A percentile compares a stretch with the other conserved stretches of the same genome.
These are phyloP conservation scores for Cymbopogon citratus DNA, from an alignment of 176 grass and related monocot genomes.

Conservation along the genomic window DNA sequence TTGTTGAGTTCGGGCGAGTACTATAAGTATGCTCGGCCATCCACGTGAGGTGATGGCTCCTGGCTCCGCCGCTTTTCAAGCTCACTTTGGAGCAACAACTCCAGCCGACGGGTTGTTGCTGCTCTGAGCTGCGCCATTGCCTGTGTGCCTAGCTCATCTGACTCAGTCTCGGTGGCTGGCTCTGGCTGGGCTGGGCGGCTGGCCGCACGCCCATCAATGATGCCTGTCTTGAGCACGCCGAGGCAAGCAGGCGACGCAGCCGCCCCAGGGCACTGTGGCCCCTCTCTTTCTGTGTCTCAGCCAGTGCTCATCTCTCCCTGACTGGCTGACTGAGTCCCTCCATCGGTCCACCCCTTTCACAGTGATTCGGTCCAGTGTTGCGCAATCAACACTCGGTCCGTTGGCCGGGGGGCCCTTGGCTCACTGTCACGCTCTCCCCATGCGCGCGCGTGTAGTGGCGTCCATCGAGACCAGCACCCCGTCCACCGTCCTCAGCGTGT, in stretches of 20 bases:
- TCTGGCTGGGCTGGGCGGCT: background rate
- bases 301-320: background rate
- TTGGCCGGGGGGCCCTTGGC: background rate
- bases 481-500: background rate
- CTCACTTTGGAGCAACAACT: too few relatives aligned
- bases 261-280: too few relatives aligned
- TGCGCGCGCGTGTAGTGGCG: constrained; percentile 8
- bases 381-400: constrained; percentile 11
- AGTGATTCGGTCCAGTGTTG: constrained; percentile 25
- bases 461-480: background rate
- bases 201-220: constrained; percentile 40
- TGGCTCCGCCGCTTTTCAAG: background rate
- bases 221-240: constrained; percentile 20
- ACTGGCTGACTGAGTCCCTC: background rate
- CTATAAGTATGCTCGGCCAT: too few relatives aligned
- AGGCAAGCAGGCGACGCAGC: background rate
- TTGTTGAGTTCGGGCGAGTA: too few relatives aligned
- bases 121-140: background rate
- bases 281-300: background rate
- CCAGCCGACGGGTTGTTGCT: background rate
- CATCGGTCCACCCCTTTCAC: constrained; percentile 22
- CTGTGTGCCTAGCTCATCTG: background rate
- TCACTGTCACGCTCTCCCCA: background rate
- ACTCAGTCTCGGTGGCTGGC: too few relatives aligned
- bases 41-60: background rate